Evolutionary conservation across 768 basidiomycete genomes (phyloP).

Genomic region (Auricularia sp.): DNA sequence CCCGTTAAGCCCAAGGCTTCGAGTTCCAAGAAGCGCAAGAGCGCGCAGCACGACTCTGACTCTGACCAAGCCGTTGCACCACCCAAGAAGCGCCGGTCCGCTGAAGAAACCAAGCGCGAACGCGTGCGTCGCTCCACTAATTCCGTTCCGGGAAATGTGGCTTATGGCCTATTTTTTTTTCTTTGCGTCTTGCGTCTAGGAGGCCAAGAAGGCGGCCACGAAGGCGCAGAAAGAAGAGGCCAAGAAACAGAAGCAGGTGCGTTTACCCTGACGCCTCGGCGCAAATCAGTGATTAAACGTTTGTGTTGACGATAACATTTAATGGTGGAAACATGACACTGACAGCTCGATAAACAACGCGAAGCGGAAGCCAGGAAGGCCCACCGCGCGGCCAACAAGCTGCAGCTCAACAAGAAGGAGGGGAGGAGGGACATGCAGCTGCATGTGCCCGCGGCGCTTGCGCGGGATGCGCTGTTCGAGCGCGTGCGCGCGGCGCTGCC

Average conservation of each 20-base stretch:
- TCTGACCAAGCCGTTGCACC: not conserved
- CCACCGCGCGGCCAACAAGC: slow-evolving; percentile 1
- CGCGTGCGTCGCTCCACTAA: not conserved
- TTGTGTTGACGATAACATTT: too few species aligned
- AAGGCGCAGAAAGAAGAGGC: not conserved
- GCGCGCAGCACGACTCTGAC: not conserved
- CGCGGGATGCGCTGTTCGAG: not conserved
- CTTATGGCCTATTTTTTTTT: not conserved
- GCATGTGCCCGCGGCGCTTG: not conserved
- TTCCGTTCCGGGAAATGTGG: not conserved
- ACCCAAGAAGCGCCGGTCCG: not conserved
- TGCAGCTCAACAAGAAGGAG: not conserved
- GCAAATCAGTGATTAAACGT: not conserved
- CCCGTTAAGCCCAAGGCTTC: not conserved
- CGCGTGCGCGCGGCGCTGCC: not conserved
- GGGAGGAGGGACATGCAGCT: not conserved
- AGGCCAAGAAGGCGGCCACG: not conserved
- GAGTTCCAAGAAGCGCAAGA: not conserved
- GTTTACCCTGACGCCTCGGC: not conserved
- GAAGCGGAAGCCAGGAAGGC: not conserved
- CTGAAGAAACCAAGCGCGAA: not conserved
- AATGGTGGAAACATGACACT: not conserved
- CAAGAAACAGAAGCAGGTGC: not conserved
- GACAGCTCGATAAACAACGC: not conserved
- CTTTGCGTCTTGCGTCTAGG: not conserved